A percentile compares a stretch with the other conserved stretches of the same genome.
These are phyloP conservation scores for Ganoderma lucidum DNA, from an alignment of 1,284 basidiomycete genomes.

Conservation along the genomic window DNA sequence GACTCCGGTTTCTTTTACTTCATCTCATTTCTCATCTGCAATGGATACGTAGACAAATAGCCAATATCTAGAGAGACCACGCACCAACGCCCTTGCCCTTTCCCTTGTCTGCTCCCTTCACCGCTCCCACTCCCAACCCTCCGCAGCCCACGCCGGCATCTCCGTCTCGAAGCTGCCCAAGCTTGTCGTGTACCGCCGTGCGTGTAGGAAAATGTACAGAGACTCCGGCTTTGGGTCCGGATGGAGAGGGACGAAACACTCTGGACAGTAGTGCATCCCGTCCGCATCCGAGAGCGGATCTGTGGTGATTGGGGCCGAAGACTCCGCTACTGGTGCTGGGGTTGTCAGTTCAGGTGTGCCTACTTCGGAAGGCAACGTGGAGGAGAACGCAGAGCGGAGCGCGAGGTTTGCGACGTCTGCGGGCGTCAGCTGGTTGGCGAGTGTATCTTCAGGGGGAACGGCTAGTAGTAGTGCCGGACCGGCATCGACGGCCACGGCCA, in stretches of 20 bases:
- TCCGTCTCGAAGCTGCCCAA: conserved; percentile 78
- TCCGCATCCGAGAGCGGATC: conserved; percentile 17
- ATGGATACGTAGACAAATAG: neutral
- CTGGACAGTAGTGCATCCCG: conserved; percentile 70
- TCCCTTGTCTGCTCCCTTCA: conserved; percentile 1
- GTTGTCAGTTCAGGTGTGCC: conserved; percentile 6
- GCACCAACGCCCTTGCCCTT: neutral
- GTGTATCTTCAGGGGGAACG: conserved; percentile 12
- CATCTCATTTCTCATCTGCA: neutral
- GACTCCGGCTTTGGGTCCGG: conserved; percentile 91
- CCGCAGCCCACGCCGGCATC: conserved; percentile 76
- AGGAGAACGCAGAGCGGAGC: conserved; percentile 11
- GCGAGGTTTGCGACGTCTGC: conserved; percentile 48
- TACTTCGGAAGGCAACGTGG: conserved; percentile 1
- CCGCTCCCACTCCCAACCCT: conserved; percentile 69
- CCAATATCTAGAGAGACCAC: neutral
- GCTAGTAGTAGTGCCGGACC: neutral
- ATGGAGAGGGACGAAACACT: conserved; percentile 90
- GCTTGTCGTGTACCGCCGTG: conserved; percentile 82
- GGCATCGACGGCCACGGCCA: neutral
- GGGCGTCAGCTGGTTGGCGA: conserved; percentile 49
- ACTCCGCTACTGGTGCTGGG: conserved; percentile 12
- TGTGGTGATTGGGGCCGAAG: conserved; percentile 15
- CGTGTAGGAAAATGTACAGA: conserved; percentile 94
- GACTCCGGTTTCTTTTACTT: neutral